Conservation (phyloP, 805 yeast genomes). For the Candida dajiaensis region DNA sequence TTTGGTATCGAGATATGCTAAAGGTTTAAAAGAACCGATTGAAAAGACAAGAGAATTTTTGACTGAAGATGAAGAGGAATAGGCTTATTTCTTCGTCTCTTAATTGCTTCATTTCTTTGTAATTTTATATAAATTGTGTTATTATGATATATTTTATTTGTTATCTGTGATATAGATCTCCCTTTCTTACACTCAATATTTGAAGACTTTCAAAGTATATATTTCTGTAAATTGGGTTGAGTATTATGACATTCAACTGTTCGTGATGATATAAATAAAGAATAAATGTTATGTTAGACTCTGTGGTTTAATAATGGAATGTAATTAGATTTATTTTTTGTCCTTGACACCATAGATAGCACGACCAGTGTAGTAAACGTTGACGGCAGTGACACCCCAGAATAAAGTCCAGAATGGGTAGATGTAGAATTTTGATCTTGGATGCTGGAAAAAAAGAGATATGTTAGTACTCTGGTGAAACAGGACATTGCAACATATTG, state of each 20-base stretch:
- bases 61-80: neutral
- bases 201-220: neutral
- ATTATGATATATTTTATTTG: neutral
- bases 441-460: slow-evolving; percentile 24
- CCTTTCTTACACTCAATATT: neutral
- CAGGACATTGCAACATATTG: neutral
- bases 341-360: slow-evolving; percentile 66
- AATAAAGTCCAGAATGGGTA: slow-evolving; percentile 28
- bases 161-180: neutral
- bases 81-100: neutral
- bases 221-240: neutral
- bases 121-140: neutral
- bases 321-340: slow-evolving; percentile 6
- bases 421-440: slow-evolving; percentile 28
- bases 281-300: neutral
- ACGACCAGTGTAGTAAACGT: slow-evolving; percentile 44
- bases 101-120: neutral
- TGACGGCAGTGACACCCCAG: slow-evolving; percentile 22
- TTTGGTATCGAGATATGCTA: slow-evolving; percentile 16
- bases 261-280: neutral
- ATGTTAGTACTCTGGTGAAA: neutral
- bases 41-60: neutral
- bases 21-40: slow-evolving; percentile 11
- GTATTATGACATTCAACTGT: neutral
- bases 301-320: neutral